These are phyloP conservation scores for Dictyostelium discoideum DNA, from an alignment of 78 protist genomes.

Conservation along the genomic window DNA sequence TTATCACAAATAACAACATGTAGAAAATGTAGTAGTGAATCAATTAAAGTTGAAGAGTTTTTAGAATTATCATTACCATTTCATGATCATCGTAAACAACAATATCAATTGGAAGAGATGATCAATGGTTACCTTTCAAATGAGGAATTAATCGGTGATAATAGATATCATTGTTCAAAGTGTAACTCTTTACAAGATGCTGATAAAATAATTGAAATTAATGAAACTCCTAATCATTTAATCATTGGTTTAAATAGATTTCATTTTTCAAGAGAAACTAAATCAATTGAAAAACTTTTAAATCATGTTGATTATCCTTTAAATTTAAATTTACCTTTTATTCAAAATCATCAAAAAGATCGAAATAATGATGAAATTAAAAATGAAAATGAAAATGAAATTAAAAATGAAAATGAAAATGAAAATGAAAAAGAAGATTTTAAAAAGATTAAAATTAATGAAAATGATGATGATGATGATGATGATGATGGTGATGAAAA, in stretches of 20 bases:
- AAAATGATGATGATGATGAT: background rate
- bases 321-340: background rate
- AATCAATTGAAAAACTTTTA: constrained; percentile 38
- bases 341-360: background rate
- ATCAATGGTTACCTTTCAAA: background rate
- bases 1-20: constrained; percentile 1
- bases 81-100: background rate
- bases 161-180: constrained; percentile 30
- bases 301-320: constrained; percentile 28
- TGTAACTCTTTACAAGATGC: constrained; percentile 51
- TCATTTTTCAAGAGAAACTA: constrained; percentile 12
- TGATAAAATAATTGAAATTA: background rate
- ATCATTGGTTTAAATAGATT: constrained; percentile 30
- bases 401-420: background rate
- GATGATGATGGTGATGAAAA: background rate
- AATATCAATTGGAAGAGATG: background rate
- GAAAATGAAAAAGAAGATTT: background rate
- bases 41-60: constrained; percentile 10
- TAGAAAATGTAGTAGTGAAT: constrained; percentile 9
- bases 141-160: constrained; percentile 23
- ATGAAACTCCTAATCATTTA: constrained; percentile 15
- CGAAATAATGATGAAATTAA: background rate
- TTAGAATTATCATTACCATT: constrained; percentile 41
- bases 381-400: background rate
- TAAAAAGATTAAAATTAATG: background rate